Percentiles rank a stretch among this genome's conserved stretches.
Conservation (phyloP, 495 filamentous ascomycete genomes). For the Daldinia concentrica region DNA sequence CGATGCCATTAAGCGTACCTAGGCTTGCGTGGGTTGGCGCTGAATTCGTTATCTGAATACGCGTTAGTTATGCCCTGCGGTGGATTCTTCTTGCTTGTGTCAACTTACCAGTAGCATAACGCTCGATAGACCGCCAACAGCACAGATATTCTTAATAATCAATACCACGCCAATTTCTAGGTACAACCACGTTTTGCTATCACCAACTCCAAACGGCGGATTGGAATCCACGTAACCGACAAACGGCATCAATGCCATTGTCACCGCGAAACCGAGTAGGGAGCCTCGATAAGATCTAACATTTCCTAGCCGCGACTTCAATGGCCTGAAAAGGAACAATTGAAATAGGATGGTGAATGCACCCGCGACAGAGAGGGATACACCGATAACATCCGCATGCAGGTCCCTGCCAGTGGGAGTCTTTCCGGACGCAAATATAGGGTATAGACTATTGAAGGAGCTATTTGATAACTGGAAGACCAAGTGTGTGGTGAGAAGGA, state of each 20-base stretch:
- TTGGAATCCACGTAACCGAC: slow-evolving; percentile 76
- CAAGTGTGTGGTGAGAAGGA: slow-evolving; percentile 82
- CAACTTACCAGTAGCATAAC: slow-evolving; percentile 80
- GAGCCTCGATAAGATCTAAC: slow-evolving; percentile 80
- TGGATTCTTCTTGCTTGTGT: neutral
- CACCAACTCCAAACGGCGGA: slow-evolving; percentile 56
- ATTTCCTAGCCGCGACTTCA: slow-evolving; percentile 87
- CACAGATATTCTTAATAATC: slow-evolving; percentile 85
- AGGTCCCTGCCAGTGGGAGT: slow-evolving; percentile 80
- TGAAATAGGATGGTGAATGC: slow-evolving; percentile 88
- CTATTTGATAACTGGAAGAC: slow-evolving; percentile 91
- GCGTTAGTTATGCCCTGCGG: slow-evolving; percentile 14
- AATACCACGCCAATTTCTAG: slow-evolving; percentile 80
- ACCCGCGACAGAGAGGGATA: slow-evolving; percentile 86
- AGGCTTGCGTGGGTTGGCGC: slow-evolving; percentile 86
- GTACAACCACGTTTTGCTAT: slow-evolving; percentile 72
- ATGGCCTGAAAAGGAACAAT: slow-evolving; percentile 77
- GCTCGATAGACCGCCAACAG: slow-evolving; percentile 88
- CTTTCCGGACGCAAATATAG: slow-evolving; percentile 81
- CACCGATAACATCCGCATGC: slow-evolving; percentile 80
- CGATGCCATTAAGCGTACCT: slow-evolving; percentile 91
- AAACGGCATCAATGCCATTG: slow-evolving; percentile 89
- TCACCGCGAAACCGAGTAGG: slow-evolving; percentile 81
- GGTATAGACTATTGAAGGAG: slow-evolving; percentile 89
- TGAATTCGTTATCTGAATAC: slow-evolving; percentile 84